A percentile compares a stretch with the other conserved stretches of the same genome.
Evolutionary conservation across 1,139 yeast genomes (phyloP).

Genomic region (Arxiozyma bovina): DNA sequence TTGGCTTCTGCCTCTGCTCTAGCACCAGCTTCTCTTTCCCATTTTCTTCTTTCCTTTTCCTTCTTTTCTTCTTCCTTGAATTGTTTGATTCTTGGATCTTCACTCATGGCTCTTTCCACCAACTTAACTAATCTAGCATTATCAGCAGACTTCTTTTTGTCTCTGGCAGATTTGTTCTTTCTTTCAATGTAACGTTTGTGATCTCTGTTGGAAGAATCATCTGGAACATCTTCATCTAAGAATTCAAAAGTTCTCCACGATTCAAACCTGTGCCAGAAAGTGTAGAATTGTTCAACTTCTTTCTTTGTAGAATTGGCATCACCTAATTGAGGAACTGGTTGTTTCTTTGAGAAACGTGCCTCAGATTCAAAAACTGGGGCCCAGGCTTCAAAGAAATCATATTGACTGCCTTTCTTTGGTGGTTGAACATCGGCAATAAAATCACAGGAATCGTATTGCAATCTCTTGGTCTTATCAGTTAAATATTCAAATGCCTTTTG

Average conservation of each 20-base stretch:
- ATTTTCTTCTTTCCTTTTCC: slow-evolving; percentile 88
- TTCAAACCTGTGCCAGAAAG: slow-evolving; percentile 90
- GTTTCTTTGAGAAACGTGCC: slow-evolving; percentile 82
- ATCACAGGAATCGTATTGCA: slow-evolving; percentile 93
- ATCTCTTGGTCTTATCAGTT: slow-evolving; percentile 78
- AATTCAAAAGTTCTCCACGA: slow-evolving; percentile 99
- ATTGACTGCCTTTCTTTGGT: slow-evolving; percentile 54
- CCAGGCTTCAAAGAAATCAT: slow-evolving; percentile 88
- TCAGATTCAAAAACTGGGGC: slow-evolving; percentile 86
- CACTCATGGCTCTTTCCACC: slow-evolving; percentile 78
- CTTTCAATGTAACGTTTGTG: slow-evolving; percentile 97
- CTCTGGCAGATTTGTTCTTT: slow-evolving; percentile 93
- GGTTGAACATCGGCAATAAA: slow-evolving; percentile 75
- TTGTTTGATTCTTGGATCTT: slow-evolving; percentile 89
- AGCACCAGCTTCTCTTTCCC: slow-evolving; percentile 97
- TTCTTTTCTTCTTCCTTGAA: slow-evolving; percentile 93
- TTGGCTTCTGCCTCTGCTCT: slow-evolving; percentile 91
- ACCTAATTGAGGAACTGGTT: slow-evolving; percentile 84
- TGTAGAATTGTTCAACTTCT: slow-evolving; percentile 83
- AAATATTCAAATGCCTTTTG: slow-evolving; percentile 92
- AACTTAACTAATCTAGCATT: slow-evolving; percentile 80
- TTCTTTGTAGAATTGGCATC: slow-evolving; percentile 56
- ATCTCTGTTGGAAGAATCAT: slow-evolving; percentile 97
- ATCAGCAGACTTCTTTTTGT: slow-evolving; percentile 96
- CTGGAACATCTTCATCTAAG: slow-evolving; percentile 98